Percentiles rank a stretch among this genome's conserved stretches.
These are phyloP conservation scores for Macrolepiota albuminosa DNA, from an alignment of 768 basidiomycete species.

Conservation along the genomic window DNA sequence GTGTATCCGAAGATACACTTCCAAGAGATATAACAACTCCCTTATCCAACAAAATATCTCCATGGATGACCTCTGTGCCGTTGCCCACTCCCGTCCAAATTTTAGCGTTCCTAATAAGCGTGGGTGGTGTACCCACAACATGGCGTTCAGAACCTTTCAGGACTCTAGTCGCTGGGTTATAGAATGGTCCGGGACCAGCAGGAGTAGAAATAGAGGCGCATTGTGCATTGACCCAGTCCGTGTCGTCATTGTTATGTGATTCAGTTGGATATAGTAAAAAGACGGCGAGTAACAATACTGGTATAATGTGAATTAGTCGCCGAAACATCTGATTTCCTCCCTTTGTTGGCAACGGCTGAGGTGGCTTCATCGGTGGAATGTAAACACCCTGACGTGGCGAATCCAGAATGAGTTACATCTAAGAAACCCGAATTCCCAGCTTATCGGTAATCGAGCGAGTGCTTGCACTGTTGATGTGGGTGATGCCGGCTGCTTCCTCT, in stretches of 20 bases:
- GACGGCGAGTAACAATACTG: neutral
- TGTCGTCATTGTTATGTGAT: neutral
- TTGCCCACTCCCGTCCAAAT: constrained; percentile 71
- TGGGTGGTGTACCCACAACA: constrained; percentile 45
- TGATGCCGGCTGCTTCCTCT: neutral
- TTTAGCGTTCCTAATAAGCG: constrained; percentile 61
- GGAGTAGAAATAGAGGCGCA: constrained; percentile 10
- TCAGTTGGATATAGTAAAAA: neutral
- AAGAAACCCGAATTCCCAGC: neutral
- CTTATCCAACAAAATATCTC: constrained; percentile 57
- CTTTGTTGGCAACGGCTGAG: neutral
- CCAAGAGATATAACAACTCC: constrained; percentile 62
- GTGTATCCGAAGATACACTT: constrained; percentile 20
- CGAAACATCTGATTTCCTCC: neutral
- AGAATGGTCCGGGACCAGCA: constrained; percentile 11
- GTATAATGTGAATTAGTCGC: neutral
- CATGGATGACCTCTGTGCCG: constrained; percentile 53
- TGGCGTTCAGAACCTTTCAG: constrained; percentile 48
- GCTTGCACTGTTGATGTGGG: neutral
- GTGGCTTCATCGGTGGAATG: constrained; percentile 6
- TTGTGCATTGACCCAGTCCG: constrained; percentile 1
- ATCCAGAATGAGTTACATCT: neutral
- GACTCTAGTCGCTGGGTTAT: constrained; percentile 3
- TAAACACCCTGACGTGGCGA: neutral
- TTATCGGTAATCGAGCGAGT: neutral